Percentiles rank a stretch among this genome's conserved stretches.
phyloP scores from a whole-genome alignment of 805 yeast genomes.

The Lipomyces mesembrius region DNA sequence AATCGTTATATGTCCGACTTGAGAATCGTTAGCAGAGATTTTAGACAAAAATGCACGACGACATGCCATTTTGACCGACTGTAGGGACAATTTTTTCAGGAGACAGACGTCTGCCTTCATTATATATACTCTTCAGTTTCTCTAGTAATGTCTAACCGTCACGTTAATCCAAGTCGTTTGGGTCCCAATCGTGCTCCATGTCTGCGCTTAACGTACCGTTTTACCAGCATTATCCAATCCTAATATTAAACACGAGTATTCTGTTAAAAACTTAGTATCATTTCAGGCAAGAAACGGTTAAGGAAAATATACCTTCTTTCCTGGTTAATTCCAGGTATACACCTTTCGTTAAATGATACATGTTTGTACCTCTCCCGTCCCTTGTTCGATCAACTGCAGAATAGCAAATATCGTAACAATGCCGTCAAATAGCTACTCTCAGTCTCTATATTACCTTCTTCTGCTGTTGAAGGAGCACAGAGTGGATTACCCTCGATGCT shows the following conservation, averaged over 20 bases:
- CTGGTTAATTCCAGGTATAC: conserved; percentile 62
- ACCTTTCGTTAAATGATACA: conserved; percentile 73
- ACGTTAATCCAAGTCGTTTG: background rate
- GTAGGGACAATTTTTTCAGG: conserved; percentile 79
- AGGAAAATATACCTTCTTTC: conserved; percentile 52
- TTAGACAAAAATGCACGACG: background rate
- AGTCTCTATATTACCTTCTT: background rate
- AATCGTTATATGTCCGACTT: conserved; percentile 50
- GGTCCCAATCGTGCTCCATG: background rate
- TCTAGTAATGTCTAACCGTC: conserved; percentile 60
- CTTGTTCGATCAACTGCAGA: background rate
- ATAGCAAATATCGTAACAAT: background rate
- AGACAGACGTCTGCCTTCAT: conserved; percentile 37
- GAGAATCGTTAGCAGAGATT: background rate
- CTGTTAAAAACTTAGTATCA: conserved; percentile 42
- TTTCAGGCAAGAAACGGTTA: background rate
- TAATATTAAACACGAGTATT: conserved; percentile 75
- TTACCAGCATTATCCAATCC: conserved; percentile 98
- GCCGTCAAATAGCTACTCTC: background rate
- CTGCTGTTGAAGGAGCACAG: no score
- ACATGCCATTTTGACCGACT: conserved; percentile 80
- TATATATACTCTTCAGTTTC: conserved; percentile 61
- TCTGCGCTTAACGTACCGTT: conserved; percentile 51
- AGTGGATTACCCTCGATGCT: no score
- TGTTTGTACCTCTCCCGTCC: conserved; percentile 38